Evolutionary conservation across 2,329 filamentous ascomycete genomes (phyloP), one percentile per base, ranked within the genome.

Genomic region (Colletotrichum sp.): DNA sequence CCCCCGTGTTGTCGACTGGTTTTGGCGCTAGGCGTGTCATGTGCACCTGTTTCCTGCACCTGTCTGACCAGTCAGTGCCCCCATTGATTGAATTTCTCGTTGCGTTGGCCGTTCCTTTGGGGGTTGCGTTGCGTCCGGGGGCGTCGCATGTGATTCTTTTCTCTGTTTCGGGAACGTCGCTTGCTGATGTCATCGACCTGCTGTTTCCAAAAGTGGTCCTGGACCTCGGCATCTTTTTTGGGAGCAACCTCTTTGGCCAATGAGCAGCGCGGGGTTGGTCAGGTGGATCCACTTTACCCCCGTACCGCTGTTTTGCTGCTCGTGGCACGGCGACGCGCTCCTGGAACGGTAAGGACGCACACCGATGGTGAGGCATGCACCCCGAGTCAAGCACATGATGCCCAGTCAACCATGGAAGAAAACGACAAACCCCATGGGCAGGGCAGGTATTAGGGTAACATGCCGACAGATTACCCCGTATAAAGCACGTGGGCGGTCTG

Each of bases 131-230:
- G 69, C 55, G 63, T 55, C 52, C 32, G 68, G 62, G 57, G 62
- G 39, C 49, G 32, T 49, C 69, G 57, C 74, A 76, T 76, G 74
- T 76, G 74, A 76, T 74, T 74, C 18, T 34, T 52, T 55, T 4
- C 55, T 39, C 44, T 59, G 70, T 76, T 76, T 74, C 74, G 74
- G 70, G 59, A 59, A 64, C 24, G 32, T 60, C 64, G 44, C 70
- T 16, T 69, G 72, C 60, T 75, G 74, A 76, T 76, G 74, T 76
- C 74, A 76, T 74, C 74, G 74, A 76, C 36, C 36, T 71, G 30
- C 59, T 13, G 73, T 52, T 74, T 55, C 69, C 55, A 57, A 59
- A 71, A 26, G 49, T 73, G 74, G 71, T 8, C 34, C 16, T 15
- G 49, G 64, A 74, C 74, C 74, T 76, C 74, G 74, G 74, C 74